Base-by-base conservation (phyloP, 345 rosid species). In the Linum usitatissimum region DNA sequence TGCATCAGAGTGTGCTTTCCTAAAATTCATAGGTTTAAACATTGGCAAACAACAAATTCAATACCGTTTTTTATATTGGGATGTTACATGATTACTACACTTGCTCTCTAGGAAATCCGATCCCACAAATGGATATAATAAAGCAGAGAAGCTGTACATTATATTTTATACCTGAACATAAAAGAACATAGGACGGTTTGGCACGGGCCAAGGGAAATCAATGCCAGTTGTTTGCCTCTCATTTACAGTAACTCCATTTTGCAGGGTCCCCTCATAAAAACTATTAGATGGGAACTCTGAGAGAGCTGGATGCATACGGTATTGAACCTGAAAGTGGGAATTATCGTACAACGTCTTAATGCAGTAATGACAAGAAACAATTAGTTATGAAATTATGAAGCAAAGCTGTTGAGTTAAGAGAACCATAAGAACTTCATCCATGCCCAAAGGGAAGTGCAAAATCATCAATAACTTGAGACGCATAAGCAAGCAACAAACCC, bases 201-300 rank as follows among this genome's bases (percentile, higher is more conserved):
- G 97, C 64, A 88, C 96, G 55, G 99, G 99, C 99, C 99, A 94
- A 28, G 97, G 96, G 72, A 94, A 94, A 81, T 90, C 99, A 73
- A 94, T 90, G 70, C 99, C 96, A n/a, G 89, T 68, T 45, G 93
- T 79, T 68, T 84, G 99, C 82, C 99, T 80, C 72, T 94, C 99
- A 66, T 82, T 94, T 60, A 94, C 75, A 23, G 99, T 94, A 68
- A 94, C 99, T 38, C 99, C 99, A 84, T 94, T 94, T 81, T 94
- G 99, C 54, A 90, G 81, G 53, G 99, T 94, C 55, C 99, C 99
- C 78, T 90, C 99, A 80, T 94, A 94, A 76, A 94, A 94, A 76
- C 80, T 88, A 74, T 94, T 94, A 39, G 99, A 94, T 64, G 99
- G 99, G 74, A 94, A 94, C 75, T 94, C 99, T 1, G 99, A 94